Percentiles rank a stretch among this genome's conserved stretches.
Conservation (phyloP, 2,329 filamentous ascomycete species). For the Phyllosticta citrichinensis region DNA sequence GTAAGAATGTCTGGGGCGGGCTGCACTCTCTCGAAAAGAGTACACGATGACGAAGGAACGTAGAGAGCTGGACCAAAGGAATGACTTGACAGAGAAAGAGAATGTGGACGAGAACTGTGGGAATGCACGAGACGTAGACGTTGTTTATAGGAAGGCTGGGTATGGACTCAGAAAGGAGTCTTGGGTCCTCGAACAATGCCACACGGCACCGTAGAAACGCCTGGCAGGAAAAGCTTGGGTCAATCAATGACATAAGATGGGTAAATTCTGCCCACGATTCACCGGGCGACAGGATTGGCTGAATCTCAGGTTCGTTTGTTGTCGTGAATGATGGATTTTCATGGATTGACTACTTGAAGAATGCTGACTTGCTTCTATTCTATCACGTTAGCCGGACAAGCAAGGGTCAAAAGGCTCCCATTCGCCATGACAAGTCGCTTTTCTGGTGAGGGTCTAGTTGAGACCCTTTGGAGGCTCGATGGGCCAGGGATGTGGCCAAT, state of each 20-base stretch:
- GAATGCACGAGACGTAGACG: conserved; percentile 20
- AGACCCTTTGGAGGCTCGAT: conserved; percentile 14
- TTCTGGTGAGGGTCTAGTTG: conserved; percentile 20
- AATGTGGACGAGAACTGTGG: conserved; percentile 23
- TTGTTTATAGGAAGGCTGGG: conserved; percentile 12
- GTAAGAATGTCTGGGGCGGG: conserved; percentile 34
- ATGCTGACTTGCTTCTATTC: conserved; percentile 12
- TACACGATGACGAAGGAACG: conserved; percentile 27
- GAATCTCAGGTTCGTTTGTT: conserved; percentile 10
- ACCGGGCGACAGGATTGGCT: conserved; percentile 9
- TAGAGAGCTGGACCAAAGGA: conserved; percentile 35
- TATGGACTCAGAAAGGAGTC: conserved; percentile 10
- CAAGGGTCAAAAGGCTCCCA: conserved; percentile 25
- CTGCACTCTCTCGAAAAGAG: conserved; percentile 14
- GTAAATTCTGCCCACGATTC: conserved; percentile 8
- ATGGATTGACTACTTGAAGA: conserved; percentile 12
- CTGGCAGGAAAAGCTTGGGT: conserved; percentile 10
- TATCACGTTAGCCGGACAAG: conserved; percentile 25
- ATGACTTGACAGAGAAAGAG: conserved; percentile 27
- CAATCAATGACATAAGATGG: conserved; percentile 11
- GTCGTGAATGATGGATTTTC: conserved; percentile 10
- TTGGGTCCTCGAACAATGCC: conserved; percentile 8
- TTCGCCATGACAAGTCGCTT: conserved; percentile 19
- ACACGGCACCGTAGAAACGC: conserved; percentile 10
- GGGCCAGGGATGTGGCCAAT: conserved; percentile 23